Evolutionary conservation across 2,329 filamentous ascomycete species (phyloP), one percentile per base, ranked within the genome.

Genomic region (Fusarium sacchari): DNA sequence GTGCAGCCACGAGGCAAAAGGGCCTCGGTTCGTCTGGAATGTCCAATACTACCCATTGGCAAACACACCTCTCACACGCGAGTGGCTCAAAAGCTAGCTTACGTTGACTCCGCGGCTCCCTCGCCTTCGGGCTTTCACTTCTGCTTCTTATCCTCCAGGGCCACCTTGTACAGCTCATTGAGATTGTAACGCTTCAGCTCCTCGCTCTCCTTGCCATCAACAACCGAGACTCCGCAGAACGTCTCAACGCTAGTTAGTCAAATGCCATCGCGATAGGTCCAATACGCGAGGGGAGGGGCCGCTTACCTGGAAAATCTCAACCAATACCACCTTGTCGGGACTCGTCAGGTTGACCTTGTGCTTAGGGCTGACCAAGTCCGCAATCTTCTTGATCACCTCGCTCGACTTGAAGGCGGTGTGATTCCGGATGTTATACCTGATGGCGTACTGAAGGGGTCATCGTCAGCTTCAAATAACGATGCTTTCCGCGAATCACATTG

Each of bases 321-420:
- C 90, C 69, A 96, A 83, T 75, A 96, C 92, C 37, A 95, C 89
- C 79, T 94, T 90, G 82, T 96, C 93, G 39, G 93, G 93, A n/a
- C 87, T 88, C 53, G 87, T 89, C n/a, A 97, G 87, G 77, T 95
- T 90, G 66, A 96, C 94, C 77, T 91, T 92, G 82, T 96, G 94
- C 43, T 87, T 86, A 15, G 87, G 83, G 56, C 90, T 90, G 69
- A 95, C 88, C 36, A 91, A 83, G 43, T 85, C 84, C 9, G 93
- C 94, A 71, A 96, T 87, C 71, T 88, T 89, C 77, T 92, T 89
- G 81, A 96, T 96, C 55, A 96, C 86, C 24, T 85, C 85, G 72
- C 91, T 89, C 66, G 93, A 88, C 75, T 89, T 92, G 69, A 96
- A 86, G 7, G 86, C 86, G 74, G 86, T 91, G 82, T 95, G 91